Base-by-base conservation (phyloP, 2,329 filamentous ascomycete species). In the Knoxdaviesia capensis region DNA sequence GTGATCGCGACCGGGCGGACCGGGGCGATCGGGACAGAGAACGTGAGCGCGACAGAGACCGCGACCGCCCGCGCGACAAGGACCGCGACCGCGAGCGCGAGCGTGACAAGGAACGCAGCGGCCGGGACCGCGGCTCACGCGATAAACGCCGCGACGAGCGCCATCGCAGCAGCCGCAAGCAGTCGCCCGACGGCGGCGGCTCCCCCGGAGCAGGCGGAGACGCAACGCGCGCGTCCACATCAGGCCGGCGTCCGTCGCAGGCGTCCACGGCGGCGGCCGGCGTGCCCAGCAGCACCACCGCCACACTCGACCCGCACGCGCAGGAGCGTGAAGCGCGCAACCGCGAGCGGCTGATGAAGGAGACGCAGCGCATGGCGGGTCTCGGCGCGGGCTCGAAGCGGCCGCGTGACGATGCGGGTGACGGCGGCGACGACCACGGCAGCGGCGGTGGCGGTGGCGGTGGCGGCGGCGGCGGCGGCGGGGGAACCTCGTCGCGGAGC, bases 311-410 rank as follows among this genome's bases (percentile, higher is more conserved):
- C 48, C 66, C 72, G n/a, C 77, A 82, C 55, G 77, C 78, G 1
- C 62, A 77, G 0, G 79, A 84, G 56, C 72, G 79, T 28, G 77
- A 81, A 53, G 71, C 71, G 8, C 63, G 75, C 10, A 69, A 79
- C 51, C 66, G 76, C 38, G 76, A 80, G 54, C 65, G 79, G 30
- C 61, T 81, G 41, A 62, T 78, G 8, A 78, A 77, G 51, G 79
- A 84, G 56, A 72, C 74, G 35, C 74, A 82, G 56, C 68, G 73
- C 34, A 71, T 78, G 56, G 65, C 74, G 38, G 64, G 70, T 37
- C 54, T 74, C 41, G 56, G 63, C 3, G 57, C 59, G 35, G 60
- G 64, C 43, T 50, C 62, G 49, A 70, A 77, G 56, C 57, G 73
- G 47, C 56, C 62, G 41, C 59, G 68, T n/a, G 65, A 66, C 11